Base-by-base conservation (phyloP, 805 yeast genomes). In the Lachancea waltii region DNA sequence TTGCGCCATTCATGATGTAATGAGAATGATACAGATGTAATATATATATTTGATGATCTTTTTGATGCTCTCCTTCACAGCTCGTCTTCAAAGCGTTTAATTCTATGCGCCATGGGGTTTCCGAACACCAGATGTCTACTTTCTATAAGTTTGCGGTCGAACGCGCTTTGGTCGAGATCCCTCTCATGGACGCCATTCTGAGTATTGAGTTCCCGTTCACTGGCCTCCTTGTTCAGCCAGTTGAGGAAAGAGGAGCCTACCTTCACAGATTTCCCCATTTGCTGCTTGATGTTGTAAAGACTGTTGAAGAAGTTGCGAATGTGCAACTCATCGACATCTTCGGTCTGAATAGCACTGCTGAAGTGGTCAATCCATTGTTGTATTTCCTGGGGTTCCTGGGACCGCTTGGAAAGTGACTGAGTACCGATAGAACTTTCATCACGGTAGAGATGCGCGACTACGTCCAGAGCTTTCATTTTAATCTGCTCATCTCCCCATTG, bases 81-180 rank as follows among this genome's bases (percentile, higher is more conserved):
- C 42, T 73, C 79, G 55, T 75, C 82, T 13, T 67, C 67, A 30
- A 68, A 59, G 5, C 73, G 77, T 53, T 81, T 81, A 10, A 55
- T 47, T 43, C 92, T 68, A 40, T 71, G 58, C 0, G 81, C 94
- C 52, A 73, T 66, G 14, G 83, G 85, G 50, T 85, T 85, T 1
- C 95, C 95, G 62, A 85, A 85, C 1, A 80, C 74, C 16, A 62
- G 54, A 54, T 85, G 90, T 50, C 94, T 72, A 11, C 68, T 64
- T 20, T 63, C 61, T 7, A 64, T 47, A 16, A 77, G 60, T 21
- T 64, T 68, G 20, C 56, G 47, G 40, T 72, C 72, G 46, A 60
- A 62, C 8, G 44, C 48, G 22, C 59, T 58, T 42, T 51, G 57
- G 22, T 55, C 67, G 25, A 48, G 25, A 21, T 61, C 68, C 26